Conservation (phyloP, 331 rosid genomes). For the Telfairia occidentalis region DNA sequence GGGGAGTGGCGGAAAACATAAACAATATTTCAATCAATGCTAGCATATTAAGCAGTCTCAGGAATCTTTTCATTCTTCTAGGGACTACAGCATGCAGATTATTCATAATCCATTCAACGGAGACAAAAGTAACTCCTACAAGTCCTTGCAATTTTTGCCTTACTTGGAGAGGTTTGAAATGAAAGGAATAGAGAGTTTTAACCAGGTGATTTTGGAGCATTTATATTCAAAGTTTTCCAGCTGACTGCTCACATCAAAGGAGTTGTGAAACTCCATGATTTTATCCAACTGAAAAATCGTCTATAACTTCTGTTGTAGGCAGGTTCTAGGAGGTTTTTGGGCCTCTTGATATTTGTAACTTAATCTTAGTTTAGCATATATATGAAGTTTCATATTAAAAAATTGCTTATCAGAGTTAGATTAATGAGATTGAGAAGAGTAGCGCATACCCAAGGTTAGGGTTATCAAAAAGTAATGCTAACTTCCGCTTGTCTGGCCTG, state of each 20-base stretch:
- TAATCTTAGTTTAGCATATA: neutral
- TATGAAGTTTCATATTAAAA: neutral
- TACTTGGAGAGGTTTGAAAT: neutral
- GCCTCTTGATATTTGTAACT: neutral
- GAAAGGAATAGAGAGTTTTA: neutral
- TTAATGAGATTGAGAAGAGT: neutral
- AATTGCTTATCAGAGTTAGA: neutral
- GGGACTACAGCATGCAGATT: neutral
- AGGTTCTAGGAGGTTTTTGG: neutral
- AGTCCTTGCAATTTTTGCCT: neutral
- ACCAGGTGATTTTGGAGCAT: neutral
- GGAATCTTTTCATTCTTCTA: neutral
- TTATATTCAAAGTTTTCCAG: too few relatives aligned
- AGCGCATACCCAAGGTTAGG: slow-evolving; percentile 64
- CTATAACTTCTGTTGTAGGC: neutral
- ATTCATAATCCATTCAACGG: neutral
- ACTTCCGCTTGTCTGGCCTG: slow-evolving; percentile 93
- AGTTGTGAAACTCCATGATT: neutral
- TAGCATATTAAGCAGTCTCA: neutral
- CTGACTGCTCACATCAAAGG: too few relatives aligned
- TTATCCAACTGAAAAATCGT: neutral
- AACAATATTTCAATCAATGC: neutral
- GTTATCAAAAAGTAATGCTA: slow-evolving; percentile 73
- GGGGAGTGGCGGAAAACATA: neutral
- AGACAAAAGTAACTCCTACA: neutral